Percentiles rank a stretch among this genome's conserved stretches.
phyloP scores from a whole-genome alignment of 2,329 filamentous ascomycete species.

The Monosporascus sp. region DNA sequence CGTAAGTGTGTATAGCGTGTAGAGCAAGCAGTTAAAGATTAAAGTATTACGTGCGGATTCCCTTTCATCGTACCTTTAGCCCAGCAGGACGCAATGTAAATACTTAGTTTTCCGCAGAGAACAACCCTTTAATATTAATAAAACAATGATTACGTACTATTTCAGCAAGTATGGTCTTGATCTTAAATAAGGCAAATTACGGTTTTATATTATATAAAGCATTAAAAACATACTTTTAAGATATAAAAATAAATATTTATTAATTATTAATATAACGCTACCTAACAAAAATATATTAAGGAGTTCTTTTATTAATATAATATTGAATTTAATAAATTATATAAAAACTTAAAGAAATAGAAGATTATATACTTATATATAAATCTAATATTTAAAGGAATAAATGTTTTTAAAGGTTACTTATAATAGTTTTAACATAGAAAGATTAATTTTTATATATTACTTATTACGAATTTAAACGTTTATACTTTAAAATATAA shows the following conservation, averaged over 20 bases:
- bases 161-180: conserved; percentile 21
- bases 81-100: not conserved
- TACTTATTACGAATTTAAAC: too few relatives aligned
- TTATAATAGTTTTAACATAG: conserved; percentile 13
- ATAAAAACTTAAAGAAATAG: too few relatives aligned
- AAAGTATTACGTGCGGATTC: not conserved
- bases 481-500: too few relatives aligned
- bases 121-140: conserved; percentile 2
- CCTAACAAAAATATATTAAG: too few relatives aligned
- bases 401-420: not conserved
- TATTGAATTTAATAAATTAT: too few relatives aligned
- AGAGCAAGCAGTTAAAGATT: too few relatives aligned
- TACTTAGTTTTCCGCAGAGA: conserved; percentile 5
- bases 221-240: conserved; percentile 13
- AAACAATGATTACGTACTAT: conserved; percentile 12
- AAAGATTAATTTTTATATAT: conserved; percentile 17
- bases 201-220: conserved; percentile 21
- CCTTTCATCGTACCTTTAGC: not conserved
- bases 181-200: conserved; percentile 20
- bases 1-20: too few relatives aligned
- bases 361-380: too few relatives aligned
- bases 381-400: too few relatives aligned
- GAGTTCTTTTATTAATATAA: too few relatives aligned
- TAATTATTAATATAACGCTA: not conserved
- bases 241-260: conserved; percentile 5